Evolutionary conservation across 2,329 filamentous ascomycete species (phyloP).

Genomic region (Teratosphaeria nubilosa): DNA sequence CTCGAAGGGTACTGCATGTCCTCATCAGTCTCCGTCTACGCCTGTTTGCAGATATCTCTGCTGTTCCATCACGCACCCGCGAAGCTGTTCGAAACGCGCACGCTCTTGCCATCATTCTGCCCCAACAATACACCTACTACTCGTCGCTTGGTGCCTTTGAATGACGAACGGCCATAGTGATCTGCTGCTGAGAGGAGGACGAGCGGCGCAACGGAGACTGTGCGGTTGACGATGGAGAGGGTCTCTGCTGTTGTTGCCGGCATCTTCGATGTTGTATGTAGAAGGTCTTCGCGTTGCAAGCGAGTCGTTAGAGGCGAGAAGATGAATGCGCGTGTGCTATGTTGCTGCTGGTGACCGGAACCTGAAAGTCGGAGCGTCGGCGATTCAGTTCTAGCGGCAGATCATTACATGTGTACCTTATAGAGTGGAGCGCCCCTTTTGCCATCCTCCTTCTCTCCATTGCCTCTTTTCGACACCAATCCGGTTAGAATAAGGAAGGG

Average conservation of each 20-base stretch:
- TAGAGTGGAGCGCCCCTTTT: not conserved
- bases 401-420: not conserved
- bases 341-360: not conserved
- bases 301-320: not conserved
- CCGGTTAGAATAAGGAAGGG: not conserved
- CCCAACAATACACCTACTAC: slow-evolving; percentile 92
- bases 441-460: not conserved
- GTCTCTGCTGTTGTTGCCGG: slow-evolving; percentile 95
- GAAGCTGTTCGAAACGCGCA: slow-evolving; percentile 97
- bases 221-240: slow-evolving; percentile 84
- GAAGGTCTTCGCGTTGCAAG: not conserved
- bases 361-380: not conserved
- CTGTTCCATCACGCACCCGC: slow-evolving; percentile 54
- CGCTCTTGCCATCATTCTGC: slow-evolving; percentile 91
- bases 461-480: not conserved
- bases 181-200: slow-evolving; percentile 97
- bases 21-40: slow-evolving; percentile 1
- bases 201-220: slow-evolving; percentile 92
- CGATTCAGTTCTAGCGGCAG: not conserved
- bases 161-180: slow-evolving; percentile 85
- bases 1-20: slow-evolving; percentile 74
- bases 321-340: not conserved
- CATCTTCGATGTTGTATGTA: slow-evolving; percentile 48
- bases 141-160: slow-evolving; percentile 72
- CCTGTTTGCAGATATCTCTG: not conserved